phyloP scores from a whole-genome alignment of 306 rosid species.

The Mucuna pruriens region DNA sequence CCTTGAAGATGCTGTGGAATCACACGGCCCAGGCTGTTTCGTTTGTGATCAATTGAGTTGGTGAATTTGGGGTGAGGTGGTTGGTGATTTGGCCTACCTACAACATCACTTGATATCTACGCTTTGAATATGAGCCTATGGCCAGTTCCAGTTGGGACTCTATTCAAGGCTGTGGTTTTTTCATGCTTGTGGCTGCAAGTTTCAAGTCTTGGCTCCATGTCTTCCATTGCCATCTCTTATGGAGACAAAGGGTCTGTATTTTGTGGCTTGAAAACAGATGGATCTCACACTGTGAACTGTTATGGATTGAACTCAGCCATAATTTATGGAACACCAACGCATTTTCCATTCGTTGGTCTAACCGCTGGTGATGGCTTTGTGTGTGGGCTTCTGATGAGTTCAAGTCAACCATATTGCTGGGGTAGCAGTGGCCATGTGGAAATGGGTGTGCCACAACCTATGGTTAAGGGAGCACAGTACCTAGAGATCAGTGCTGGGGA shows the following conservation, averaged over 20 bases:
- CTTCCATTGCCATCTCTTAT: constrained; percentile 83
- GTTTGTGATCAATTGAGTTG: no score
- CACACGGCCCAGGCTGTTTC: no score
- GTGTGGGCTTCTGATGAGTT: constrained; percentile 83
- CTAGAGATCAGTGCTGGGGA: constrained; percentile 94
- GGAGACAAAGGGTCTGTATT: constrained; percentile 85
- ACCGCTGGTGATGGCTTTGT: constrained; percentile 91
- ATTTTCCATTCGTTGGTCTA: constrained; percentile 71
- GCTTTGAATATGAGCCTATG: constrained; percentile 48
- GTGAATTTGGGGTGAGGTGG: no score
- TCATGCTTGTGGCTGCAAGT: constrained; percentile 54
- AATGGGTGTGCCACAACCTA: constrained; percentile 93
- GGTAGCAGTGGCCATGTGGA: constrained; percentile 73
- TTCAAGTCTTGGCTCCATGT: constrained; percentile 89
- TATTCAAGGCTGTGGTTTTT: constrained; percentile 47
- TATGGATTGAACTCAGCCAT: constrained; percentile 84
- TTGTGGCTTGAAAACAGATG: constrained; percentile 86
- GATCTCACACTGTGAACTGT: constrained; percentile 82
- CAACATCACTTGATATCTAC: no score
- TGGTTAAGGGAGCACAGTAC: constrained; percentile 68
- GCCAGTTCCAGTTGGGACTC: constrained; percentile 43
- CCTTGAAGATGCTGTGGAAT: no score
- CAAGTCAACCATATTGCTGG: constrained; percentile 94
- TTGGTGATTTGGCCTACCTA: no score
- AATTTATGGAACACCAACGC: constrained; percentile 72